Evolutionary conservation across 177 flowering plant genomes (phyloP).

Genomic region (Vitis hybrid): DNA sequence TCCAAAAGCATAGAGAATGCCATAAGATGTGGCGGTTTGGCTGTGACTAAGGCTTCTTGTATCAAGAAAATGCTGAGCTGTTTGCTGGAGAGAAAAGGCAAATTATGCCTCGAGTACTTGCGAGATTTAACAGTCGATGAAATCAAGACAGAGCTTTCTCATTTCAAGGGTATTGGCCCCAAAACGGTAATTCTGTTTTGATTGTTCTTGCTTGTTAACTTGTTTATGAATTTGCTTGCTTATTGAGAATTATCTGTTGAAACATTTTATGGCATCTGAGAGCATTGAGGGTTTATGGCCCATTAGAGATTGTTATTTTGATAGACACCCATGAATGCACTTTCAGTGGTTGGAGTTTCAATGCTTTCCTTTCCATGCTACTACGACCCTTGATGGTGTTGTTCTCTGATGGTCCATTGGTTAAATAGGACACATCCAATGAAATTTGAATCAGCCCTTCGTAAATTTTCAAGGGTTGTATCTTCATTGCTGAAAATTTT

Average conservation of each 20-base stretch:
- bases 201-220: background rate
- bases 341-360: too few relatives aligned
- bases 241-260: background rate
- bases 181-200: conserved; percentile 62
- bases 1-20: conserved; percentile 62
- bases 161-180: conserved; percentile 89
- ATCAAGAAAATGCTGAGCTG: conserved; percentile 65
- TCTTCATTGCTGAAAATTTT: too few relatives aligned
- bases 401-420: too few relatives aligned
- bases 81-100: conserved; percentile 66
- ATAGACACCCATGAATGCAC: background rate
- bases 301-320: background rate
- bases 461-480: too few relatives aligned
- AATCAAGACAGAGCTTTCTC: conserved; percentile 78
- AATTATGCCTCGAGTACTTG: conserved; percentile 80
- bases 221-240: background rate
- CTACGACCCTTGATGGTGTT: too few relatives aligned
- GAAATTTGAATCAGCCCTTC: too few relatives aligned
- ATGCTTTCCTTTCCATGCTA: too few relatives aligned
- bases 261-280: background rate
- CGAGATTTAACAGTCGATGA: conserved; percentile 65
- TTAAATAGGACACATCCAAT: too few relatives aligned
- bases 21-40: conserved; percentile 92
- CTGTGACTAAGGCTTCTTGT: conserved; percentile 76
- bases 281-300: background rate